Evolutionary conservation across 2,329 filamentous ascomycete species (phyloP).

Genomic region (Scytalidium sp.): DNA sequence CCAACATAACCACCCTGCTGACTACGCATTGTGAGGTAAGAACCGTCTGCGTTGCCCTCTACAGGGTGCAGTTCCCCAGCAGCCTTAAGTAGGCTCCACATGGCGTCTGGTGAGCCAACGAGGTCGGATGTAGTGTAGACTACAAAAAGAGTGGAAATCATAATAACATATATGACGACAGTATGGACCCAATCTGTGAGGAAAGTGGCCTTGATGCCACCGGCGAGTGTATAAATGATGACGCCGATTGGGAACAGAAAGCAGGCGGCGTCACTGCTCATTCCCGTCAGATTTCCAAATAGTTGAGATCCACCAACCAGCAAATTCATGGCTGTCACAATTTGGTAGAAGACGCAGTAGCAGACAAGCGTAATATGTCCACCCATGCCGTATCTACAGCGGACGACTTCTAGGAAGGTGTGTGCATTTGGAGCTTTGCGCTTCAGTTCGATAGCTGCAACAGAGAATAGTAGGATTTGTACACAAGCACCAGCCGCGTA

Average conservation of each 20-base stretch:
- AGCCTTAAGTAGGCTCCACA: constrained; percentile 71
- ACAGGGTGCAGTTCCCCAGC: constrained; percentile 68
- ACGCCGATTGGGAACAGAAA: constrained; percentile 77
- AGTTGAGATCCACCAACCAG: constrained; percentile 78
- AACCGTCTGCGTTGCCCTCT: constrained; percentile 71
- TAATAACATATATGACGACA: constrained; percentile 75
- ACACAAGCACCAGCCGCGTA: constrained; percentile 53
- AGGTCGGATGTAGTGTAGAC: constrained; percentile 69
- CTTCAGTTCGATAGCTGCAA: constrained; percentile 74
- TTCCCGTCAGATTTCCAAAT: constrained; percentile 63
- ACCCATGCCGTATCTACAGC: constrained; percentile 67
- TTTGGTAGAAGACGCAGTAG: constrained; percentile 77
- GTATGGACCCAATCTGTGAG: constrained; percentile 79
- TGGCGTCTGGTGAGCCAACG: constrained; percentile 68
- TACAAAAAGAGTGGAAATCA: constrained; percentile 66
- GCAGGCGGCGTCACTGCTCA: constrained; percentile 75
- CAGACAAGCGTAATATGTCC: constrained; percentile 75
- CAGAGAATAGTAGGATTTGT: constrained; percentile 51
- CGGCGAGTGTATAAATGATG: constrained; percentile 66
- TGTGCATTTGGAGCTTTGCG: constrained; percentile 79
- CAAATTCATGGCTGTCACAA: constrained; percentile 81
- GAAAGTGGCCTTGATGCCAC: constrained; percentile 80
- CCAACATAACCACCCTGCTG: constrained; percentile 76
- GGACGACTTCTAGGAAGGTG: constrained; percentile 74
- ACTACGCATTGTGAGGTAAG: constrained; percentile 80